Evolutionary conservation across 208 protist species (phyloP), one percentile per base, ranked within the genome.

Genomic region (Borovskyia barvae): DNA sequence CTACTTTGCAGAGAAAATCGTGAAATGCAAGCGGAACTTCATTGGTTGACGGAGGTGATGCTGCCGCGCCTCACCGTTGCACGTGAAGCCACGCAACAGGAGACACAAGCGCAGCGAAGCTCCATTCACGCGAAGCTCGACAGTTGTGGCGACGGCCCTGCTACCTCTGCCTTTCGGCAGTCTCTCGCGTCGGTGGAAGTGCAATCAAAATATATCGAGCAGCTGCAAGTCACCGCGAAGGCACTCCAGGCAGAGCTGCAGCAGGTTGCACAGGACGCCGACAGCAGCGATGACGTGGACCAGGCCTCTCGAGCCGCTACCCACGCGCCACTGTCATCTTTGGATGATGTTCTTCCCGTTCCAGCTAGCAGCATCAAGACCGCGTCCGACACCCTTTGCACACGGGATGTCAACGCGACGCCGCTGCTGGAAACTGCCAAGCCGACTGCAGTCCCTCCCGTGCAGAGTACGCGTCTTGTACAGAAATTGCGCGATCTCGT

Each of bases 401-500:
- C 45, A 20, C 24, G 22, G 14, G 22, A 32, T 28, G 5, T 35
- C 45, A 25, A 50, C 25, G 25, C 12, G 8, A 28, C 3, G 11
- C 12, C 45, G 1, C 22, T 28, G 25, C 2, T n/a, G 25, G 46
- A 5, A 17, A 19, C 46, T 17, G 5, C 19, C 2, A 12, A 24
- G 5, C 40, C 12, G 8, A 17, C 4, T 14, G 25, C n/a, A 12
- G 7, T 32, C 0, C 2, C 35, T 0, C 32, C 50, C 36, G 15
- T 26, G 25, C 45, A 61, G 20, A 39, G n/a, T n/a, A n/a, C n/a
- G n/a, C n/a, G n/a, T n/a, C n/a, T 20, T 7, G 17, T 61, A 4
- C 42, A 37, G n/a, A 47, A 37, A 14, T 36, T 63, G 25, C 49
- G 66, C 14, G 51, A 39, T 20, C 52, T 69, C 29, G 51, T 72